Conservation (phyloP, 108 stramenopile species). For the Tribonema minus region DNA sequence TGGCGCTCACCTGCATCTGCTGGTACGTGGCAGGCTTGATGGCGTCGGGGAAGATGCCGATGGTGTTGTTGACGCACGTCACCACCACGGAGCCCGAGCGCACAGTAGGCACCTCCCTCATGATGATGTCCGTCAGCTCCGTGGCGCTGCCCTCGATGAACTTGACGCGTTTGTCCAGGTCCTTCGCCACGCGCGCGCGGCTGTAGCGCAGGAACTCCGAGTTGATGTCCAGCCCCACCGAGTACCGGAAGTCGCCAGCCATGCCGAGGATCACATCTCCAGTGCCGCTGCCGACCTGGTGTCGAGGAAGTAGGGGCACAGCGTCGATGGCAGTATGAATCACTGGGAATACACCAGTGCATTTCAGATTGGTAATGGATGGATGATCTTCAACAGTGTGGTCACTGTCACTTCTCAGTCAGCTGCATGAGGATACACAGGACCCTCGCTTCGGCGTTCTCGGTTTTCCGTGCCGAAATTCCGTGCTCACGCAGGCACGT, state of each 20-base stretch:
- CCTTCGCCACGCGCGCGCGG: background rate
- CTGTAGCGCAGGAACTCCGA: constrained; percentile 22
- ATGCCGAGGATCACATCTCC: constrained; percentile 40
- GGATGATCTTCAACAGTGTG: too few species aligned
- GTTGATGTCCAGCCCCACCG: constrained; percentile 39
- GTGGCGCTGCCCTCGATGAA: background rate
- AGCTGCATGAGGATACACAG: too few species aligned
- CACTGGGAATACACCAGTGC: too few species aligned
- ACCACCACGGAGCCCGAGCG: constrained; percentile 6
- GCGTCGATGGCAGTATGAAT: too few species aligned
- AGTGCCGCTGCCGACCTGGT: constrained; percentile 38
- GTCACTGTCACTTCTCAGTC: too few species aligned
- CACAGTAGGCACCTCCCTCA: background rate
- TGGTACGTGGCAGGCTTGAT: constrained; percentile 31
- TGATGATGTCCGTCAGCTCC: background rate
- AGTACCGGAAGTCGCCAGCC: constrained; percentile 23
- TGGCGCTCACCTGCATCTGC: constrained; percentile 1
- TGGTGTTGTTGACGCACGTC: constrained; percentile 41
- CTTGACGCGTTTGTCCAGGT: constrained; percentile 8
- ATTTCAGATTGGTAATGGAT: too few species aligned
- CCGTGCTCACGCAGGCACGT: too few species aligned
- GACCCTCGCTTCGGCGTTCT: too few species aligned
- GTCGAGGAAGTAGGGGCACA: too few species aligned
- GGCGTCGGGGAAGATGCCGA: constrained; percentile 33
- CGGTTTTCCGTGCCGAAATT: too few species aligned